Conservation (phyloP, 1,284 basidiomycete genomes). For the Heterobasidion irregulare region DNA sequence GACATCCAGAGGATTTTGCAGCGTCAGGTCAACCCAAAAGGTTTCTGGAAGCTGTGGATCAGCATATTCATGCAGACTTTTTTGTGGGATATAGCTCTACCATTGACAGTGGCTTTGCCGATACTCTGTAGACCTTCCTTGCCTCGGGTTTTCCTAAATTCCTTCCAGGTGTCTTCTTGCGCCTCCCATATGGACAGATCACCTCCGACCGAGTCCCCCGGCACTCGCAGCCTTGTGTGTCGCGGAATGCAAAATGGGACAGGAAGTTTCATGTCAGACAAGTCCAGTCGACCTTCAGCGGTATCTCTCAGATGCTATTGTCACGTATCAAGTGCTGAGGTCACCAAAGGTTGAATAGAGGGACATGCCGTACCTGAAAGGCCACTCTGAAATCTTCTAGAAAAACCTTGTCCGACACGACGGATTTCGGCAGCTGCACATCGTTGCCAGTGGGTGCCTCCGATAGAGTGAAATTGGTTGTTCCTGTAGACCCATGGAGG, state of each 20-base stretch:
- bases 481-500: constrained; percentile 29
- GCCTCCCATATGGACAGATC: constrained; percentile 44
- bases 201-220: constrained; percentile 36
- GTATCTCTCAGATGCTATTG: constrained; percentile 57
- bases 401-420: constrained; percentile 48
- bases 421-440: constrained; percentile 8
- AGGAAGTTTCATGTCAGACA: constrained; percentile 39
- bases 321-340: constrained; percentile 5
- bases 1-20: constrained; percentile 64
- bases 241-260: constrained; percentile 48
- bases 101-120: constrained; percentile 54
- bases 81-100: constrained; percentile 26
- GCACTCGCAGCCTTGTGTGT: constrained; percentile 46
- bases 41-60: constrained; percentile 35
- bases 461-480: constrained; percentile 9
- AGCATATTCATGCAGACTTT: neutral
- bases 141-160: constrained; percentile 49
- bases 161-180: constrained; percentile 55
- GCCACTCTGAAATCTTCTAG: constrained; percentile 77
- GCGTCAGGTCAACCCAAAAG: constrained; percentile 66
- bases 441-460: constrained; percentile 13
- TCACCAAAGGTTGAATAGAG: neutral
- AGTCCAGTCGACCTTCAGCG: constrained; percentile 28
- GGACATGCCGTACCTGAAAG: constrained; percentile 38
- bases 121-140: constrained; percentile 43